Evolutionary conservation across 2,329 filamentous ascomycete genomes (phyloP).

Genomic region (Colletotrichum horii): DNA sequence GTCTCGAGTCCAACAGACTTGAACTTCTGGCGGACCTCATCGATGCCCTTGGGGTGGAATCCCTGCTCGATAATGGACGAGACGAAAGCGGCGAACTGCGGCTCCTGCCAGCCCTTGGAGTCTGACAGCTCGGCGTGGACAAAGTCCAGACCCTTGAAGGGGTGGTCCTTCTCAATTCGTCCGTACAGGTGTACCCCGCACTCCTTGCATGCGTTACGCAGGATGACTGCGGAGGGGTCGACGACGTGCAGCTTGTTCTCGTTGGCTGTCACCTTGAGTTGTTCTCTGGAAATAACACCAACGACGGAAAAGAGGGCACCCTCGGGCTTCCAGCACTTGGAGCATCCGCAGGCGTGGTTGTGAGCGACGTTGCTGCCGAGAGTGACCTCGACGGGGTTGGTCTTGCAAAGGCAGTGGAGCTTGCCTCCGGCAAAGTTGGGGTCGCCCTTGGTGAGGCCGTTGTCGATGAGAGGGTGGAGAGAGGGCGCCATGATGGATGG

Average conservation of each 20-base stretch:
- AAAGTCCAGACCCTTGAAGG: conserved; percentile 74
- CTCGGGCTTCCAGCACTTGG: conserved; percentile 73
- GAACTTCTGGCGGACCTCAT: conserved; percentile 58
- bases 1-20: conserved; percentile 60
- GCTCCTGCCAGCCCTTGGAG: conserved; percentile 72
- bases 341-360: conserved; percentile 76
- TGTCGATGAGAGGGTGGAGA: conserved; percentile 68
- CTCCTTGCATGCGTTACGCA: conserved; percentile 63
- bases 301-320: conserved; percentile 70
- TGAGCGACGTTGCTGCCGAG: conserved; percentile 65
- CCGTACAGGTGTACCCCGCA: conserved; percentile 69
- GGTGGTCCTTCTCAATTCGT: conserved; percentile 67
- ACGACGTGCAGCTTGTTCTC: conserved; percentile 61
- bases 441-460: conserved; percentile 62
- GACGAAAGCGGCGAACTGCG: conserved; percentile 73
- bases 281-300: conserved; percentile 62
- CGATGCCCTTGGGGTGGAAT: conserved; percentile 59
- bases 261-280: conserved; percentile 63
- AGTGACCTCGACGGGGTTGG: conserved; percentile 60
- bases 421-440: conserved; percentile 63
- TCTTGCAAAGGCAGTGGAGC: conserved; percentile 64
- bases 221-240: conserved; percentile 62
- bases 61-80: conserved; percentile 73
- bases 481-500: conserved; percentile 39
- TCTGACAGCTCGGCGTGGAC: conserved; percentile 68